A percentile compares a stretch with the other conserved stretches of the same genome.
Evolutionary conservation across 2,329 filamentous ascomycete genomes (phyloP).

Genomic region (Botrytis pseudocinerea): DNA sequence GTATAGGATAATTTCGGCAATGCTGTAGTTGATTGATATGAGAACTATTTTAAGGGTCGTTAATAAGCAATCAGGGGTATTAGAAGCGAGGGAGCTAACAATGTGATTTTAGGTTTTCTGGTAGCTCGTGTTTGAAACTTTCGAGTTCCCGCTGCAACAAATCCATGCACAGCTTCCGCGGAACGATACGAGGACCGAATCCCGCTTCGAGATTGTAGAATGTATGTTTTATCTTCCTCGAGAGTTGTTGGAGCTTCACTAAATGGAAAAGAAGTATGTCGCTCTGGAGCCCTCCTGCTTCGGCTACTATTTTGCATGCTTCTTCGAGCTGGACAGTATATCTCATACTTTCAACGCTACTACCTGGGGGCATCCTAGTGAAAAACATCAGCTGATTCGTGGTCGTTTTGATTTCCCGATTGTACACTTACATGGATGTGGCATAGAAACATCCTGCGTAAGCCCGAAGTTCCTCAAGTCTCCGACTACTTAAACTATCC

Average conservation of each 20-base stretch:
- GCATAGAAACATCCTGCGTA: slow-evolving; percentile 27
- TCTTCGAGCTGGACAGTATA: slow-evolving; percentile 6
- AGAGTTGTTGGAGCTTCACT: slow-evolving; percentile 31
- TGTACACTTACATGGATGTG: slow-evolving; percentile 19
- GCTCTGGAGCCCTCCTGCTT: slow-evolving; percentile 32
- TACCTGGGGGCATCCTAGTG: slow-evolving; percentile 2
- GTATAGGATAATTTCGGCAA: slow-evolving; percentile 26
- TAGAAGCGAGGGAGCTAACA: neutral
- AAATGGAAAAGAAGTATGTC: slow-evolving; percentile 34
- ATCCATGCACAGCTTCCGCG: neutral
- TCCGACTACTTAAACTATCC: slow-evolving; percentile 17
- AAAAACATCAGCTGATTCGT: neutral
- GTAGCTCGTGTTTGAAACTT: neutral
- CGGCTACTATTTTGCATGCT: slow-evolving; percentile 17
- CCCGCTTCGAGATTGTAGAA: slow-evolving; percentile 21
- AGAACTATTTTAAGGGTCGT: neutral
- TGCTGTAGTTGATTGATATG: slow-evolving; percentile 15
- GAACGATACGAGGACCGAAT: neutral
- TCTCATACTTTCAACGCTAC: neutral
- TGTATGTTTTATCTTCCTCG: slow-evolving; percentile 22
- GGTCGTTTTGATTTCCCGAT: neutral
- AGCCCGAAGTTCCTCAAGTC: slow-evolving; percentile 32
- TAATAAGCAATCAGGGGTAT: neutral
- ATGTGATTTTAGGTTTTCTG: neutral
- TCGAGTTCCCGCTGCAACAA: neutral